Base-by-base conservation (phyloP, 208 protist species). In the Angomonas ambiguus region DNA sequence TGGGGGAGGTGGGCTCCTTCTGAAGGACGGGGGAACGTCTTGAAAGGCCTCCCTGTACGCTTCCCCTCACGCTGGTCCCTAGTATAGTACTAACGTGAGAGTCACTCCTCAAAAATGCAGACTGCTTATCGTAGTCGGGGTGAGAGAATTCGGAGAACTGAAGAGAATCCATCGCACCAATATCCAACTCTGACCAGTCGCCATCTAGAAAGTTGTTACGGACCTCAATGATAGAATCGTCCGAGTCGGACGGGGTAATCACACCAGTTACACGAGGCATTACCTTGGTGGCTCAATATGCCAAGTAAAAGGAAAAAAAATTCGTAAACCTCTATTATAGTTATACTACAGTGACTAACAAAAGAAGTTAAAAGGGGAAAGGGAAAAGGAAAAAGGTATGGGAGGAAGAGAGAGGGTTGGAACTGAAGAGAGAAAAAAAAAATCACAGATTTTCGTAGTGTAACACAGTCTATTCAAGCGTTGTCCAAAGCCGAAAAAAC, bases 81-180 rank as follows among this genome's bases (percentile, higher is more conserved):
- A 53, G 45, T 24, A 41, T 3, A 13, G 38, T 48, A 38, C 67
- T 53, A 18, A 25, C 51, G n/a, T 20, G 51, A 22, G 66, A 72
- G 11, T 56, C 41, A 3, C 69, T 75, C 61, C 71, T 59, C 4
- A 80, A 64, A 48, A 62, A 79, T 49, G 34, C 58, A 2, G 79
- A 80, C 2, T 75, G 70, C 38, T 24, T 69, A 1, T 60, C 74
- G 55, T 80, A 80, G 5, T 75, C 62, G 0, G 62, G 13, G n/a
- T 84, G 79, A 1, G 74, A 80, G 42, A 71, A 49, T 51, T 84
- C 79, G 0, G 79, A 84, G 64, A 84, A 80, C 20, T 66, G 71
- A 11, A 84, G 33, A 0, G 79, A 84, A 4, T 73, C 57, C 20
- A 84, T 57, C 65, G 67, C 77, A 18, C 56, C 58, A 6, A 80